A percentile compares a stretch with the other conserved stretches of the same genome.
These are phyloP conservation scores for Colletotrichum chrysophilum DNA, from an alignment of 2,329 filamentous ascomycete genomes.

Conservation along the genomic window DNA sequence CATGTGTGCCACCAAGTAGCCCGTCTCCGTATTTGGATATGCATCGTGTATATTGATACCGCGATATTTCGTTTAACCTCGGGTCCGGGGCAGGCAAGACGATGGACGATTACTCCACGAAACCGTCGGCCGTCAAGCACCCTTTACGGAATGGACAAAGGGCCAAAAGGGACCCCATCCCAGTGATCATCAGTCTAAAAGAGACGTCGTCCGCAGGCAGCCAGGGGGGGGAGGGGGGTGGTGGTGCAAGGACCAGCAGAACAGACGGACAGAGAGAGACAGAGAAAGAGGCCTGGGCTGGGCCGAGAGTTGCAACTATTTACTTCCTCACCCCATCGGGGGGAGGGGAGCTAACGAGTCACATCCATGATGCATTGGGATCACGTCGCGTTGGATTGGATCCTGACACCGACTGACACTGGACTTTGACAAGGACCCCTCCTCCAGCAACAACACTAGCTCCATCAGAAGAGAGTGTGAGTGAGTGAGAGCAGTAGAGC, in stretches of 20 bases:
- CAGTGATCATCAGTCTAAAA: background rate
- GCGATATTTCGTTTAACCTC: background rate
- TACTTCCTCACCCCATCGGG: background rate
- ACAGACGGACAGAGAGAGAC: background rate
- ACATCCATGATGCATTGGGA: slow-evolving; percentile 12
- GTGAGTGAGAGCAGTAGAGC: background rate
- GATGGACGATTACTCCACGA: background rate
- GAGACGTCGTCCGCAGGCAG: background rate
- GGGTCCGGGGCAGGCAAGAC: background rate
- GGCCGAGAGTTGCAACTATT: background rate
- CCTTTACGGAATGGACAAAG: background rate
- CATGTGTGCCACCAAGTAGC: background rate
- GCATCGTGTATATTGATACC: background rate
- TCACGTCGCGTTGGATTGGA: slow-evolving; percentile 11
- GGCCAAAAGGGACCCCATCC: background rate
- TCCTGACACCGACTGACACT: slow-evolving; percentile 11
- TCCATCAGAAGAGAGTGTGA: background rate
- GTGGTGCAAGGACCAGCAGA: background rate
- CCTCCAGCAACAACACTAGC: background rate
- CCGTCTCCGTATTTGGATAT: background rate
- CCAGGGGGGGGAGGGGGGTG: background rate
- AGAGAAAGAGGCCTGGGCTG: background rate
- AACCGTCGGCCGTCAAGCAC: background rate
- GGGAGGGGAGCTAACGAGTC: background rate
- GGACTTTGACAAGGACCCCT: background rate